Evolutionary conservation across 2,329 filamentous ascomycete species (phyloP).

Genomic region (Catunica adiposa): DNA sequence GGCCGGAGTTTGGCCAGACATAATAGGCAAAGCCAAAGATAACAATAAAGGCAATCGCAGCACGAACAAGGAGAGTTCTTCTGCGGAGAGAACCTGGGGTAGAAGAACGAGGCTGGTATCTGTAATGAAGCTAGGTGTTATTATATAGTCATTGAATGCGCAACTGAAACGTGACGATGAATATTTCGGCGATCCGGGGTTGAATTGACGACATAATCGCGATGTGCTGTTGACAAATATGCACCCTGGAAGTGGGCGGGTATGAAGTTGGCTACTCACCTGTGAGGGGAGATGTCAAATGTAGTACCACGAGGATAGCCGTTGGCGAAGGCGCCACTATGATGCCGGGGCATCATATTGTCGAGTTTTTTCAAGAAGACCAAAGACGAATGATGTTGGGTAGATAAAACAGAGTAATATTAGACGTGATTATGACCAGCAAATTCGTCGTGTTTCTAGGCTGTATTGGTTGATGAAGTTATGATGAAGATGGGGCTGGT

Average conservation of each 20-base stretch:
- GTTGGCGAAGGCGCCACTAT: conserved; percentile 58
- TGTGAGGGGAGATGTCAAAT: conserved; percentile 79
- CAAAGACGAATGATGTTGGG: not conserved
- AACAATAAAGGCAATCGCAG: conserved; percentile 42
- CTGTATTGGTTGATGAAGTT: not conserved
- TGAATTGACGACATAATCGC: no score
- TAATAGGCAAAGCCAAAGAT: conserved; percentile 55
- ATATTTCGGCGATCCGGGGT: no score
- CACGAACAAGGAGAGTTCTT: conserved; percentile 52
- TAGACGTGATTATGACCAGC: not conserved
- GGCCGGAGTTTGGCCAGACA: conserved; percentile 45
- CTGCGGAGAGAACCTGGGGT: conserved; percentile 55
- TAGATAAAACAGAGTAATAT: not conserved
- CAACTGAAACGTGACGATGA: no score
- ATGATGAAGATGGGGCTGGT: not conserved
- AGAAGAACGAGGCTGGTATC: conserved; percentile 72
- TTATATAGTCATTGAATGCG: not conserved
- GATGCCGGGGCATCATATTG: conserved; percentile 76
- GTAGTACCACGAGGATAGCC: conserved; percentile 64
- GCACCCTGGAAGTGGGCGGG: not conserved
- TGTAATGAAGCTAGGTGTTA: conserved; percentile 22
- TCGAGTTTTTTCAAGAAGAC: not conserved
- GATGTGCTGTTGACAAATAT: not conserved
- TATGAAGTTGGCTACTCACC: conserved; percentile 35
- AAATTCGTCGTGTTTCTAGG: not conserved